phyloP scores from a whole-genome alignment of 345 rosid genomes.

The Moricandia moricandioides region DNA sequence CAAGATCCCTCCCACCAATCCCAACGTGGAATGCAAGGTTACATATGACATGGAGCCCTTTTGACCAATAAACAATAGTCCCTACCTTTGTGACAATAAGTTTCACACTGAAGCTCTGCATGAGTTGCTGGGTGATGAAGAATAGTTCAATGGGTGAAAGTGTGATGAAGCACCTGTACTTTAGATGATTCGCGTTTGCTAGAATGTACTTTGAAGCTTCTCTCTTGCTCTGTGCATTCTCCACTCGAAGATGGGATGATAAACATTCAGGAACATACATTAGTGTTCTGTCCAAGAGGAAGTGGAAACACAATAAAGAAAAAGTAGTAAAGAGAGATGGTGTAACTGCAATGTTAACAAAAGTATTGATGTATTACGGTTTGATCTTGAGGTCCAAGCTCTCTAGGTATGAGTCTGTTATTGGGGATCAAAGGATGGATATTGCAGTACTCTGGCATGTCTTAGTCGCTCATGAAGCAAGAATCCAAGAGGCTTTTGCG shows the following conservation, averaged over 20 bases:
- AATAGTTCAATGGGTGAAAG: no score
- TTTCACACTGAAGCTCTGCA: neutral
- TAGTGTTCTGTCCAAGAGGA: neutral
- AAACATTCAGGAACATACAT: slow-evolving; percentile 10
- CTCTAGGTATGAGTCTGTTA: no score
- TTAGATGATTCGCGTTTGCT: neutral
- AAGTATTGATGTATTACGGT: no score
- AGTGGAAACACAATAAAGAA: neutral
- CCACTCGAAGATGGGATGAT: slow-evolving; percentile 23
- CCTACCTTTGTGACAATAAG: slow-evolving; percentile 15
- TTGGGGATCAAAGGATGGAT: no score
- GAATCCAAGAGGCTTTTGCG: neutral
- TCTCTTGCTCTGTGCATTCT: slow-evolving; percentile 5
- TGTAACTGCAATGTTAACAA: no score
- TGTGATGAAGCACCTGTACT: neutral
- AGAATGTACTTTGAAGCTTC: slow-evolving; percentile 7
- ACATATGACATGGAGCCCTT: slow-evolving; percentile 5
- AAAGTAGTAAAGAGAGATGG: neutral
- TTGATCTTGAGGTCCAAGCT: no score
- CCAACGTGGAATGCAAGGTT: neutral
- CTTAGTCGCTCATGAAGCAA: neutral
- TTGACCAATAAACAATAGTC: neutral
- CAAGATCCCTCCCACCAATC: neutral
- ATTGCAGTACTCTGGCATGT: no score
- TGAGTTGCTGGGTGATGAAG: no score